phyloP scores from a whole-genome alignment of 345 rosid genomes.

The Pugionium dolabratum region DNA sequence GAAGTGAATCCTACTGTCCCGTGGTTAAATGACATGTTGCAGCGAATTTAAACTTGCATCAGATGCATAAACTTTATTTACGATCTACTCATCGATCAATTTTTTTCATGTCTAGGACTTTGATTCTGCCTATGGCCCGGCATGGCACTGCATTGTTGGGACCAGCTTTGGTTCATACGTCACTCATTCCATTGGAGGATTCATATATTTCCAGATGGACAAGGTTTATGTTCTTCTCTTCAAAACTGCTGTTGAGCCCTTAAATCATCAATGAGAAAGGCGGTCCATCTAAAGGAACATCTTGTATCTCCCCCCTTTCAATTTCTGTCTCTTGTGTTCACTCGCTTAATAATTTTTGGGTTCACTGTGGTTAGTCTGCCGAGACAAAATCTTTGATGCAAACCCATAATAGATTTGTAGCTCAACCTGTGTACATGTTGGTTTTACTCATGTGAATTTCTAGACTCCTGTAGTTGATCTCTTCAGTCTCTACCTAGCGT shows the following conservation, averaged over 20 bases:
- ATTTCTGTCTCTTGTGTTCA: constrained; percentile 3
- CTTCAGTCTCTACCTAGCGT: no score
- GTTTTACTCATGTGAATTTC: no score
- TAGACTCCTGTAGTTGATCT: no score
- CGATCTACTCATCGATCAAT: constrained; percentile 2
- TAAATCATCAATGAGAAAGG: constrained; percentile 46
- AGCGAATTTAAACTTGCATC: neutral
- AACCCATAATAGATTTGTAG: no score
- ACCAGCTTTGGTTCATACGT: constrained; percentile 96
- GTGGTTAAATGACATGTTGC: neutral
- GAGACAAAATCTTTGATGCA: no score
- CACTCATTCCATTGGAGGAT: constrained; percentile 89
- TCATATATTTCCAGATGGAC: constrained; percentile 89
- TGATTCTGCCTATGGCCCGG: constrained; percentile 83
- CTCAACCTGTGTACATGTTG: no score
- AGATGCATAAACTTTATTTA: neutral
- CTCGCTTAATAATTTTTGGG: no score
- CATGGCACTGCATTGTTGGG: constrained; percentile 99
- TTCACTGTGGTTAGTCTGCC: no score
- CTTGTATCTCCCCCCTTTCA: neutral
- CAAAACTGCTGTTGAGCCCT: constrained; percentile 91
- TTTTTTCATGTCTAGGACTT: constrained; percentile 60
- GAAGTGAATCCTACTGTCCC: neutral
- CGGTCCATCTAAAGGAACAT: neutral
- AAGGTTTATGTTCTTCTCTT: constrained; percentile 89